Evolutionary conservation across 768 basidiomycete species (phyloP).

Genomic region (Russula emetica): DNA sequence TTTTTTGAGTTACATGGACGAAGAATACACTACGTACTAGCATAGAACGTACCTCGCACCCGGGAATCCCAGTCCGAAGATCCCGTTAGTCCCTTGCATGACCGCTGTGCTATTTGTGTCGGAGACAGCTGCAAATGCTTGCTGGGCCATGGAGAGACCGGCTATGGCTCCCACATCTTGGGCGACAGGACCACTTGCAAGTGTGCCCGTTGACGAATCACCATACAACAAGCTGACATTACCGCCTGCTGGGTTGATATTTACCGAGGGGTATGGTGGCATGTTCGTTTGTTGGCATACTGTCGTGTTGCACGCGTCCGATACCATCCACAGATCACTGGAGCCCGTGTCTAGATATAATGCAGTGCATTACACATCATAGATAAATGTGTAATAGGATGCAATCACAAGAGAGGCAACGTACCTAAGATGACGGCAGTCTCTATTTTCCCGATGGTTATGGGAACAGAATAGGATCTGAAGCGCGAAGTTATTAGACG

Average conservation of each 20-base stretch:
- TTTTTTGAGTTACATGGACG: background rate
- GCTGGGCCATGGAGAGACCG: slow-evolving; percentile 45
- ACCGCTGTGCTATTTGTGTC: slow-evolving; percentile 61
- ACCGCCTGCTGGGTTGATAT: slow-evolving; percentile 33
- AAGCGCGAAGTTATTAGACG: background rate
- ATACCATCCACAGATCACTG: slow-evolving; percentile 25
- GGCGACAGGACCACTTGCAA: slow-evolving; percentile 62
- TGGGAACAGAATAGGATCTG: slow-evolving; percentile 23
- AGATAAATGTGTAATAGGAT: background rate
- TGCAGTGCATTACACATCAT: background rate
- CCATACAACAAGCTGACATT: slow-evolving; percentile 57
- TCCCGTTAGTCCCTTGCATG: slow-evolving; percentile 55
- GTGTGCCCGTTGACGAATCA: slow-evolving; percentile 65
- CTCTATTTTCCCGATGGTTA: slow-evolving; percentile 17
- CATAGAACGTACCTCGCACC: slow-evolving; percentile 24
- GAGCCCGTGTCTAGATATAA: slow-evolving; percentile 24
- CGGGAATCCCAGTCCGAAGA: slow-evolving; percentile 74
- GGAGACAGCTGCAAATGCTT: slow-evolving; percentile 64
- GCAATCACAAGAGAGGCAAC: background rate
- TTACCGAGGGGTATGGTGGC: slow-evolving; percentile 21
- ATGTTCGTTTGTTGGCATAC: slow-evolving; percentile 15
- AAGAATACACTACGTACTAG: no score
- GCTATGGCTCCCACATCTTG: slow-evolving; percentile 53
- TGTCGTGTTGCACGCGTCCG: slow-evolving; percentile 18
- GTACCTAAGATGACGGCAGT: slow-evolving; percentile 24